Evolutionary conservation across 75 land plant species (phyloP), one percentile per base, ranked within the genome.

Genomic region (Selaginella moellendorffii): DNA sequence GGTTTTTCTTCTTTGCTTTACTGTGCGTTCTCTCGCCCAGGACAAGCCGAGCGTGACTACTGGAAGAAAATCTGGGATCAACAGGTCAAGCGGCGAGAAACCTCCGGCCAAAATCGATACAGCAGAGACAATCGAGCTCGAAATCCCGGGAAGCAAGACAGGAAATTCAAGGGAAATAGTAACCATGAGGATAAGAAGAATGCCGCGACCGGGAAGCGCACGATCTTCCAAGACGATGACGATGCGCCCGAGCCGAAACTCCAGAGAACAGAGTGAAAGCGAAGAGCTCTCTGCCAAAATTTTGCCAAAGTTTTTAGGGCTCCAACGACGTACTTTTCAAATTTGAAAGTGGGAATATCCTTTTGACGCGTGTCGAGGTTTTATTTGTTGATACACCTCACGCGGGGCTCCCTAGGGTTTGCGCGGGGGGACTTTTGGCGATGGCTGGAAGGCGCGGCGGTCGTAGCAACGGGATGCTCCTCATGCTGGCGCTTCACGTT

Each of bases 1-100:
- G 30, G 22, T 30, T 5, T 1, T 24, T 24, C 8, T 52, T 52
- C 18, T 8, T 19, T 21, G 26, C 17, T 10, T 30, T 2, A 36
- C 8, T 12, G 27, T 65, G 10, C 20, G 31, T 28, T 29, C 60
- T 69, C n/a, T 17, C 0, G n/a, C 25, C 25, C 78, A 92, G 97
- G 97, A 73, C 86, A 85, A 10, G 83, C 88, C 60, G 97, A 92
- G 36, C 81, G 67, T 52, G 81, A 85, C 2, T 92, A 87, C 64
- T 92, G 93, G 97, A 80, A 70, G 61, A 71, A 74, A 42, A 77
- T 87, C 19, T 77, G 80, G 25, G 72, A 62, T 27, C 21, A 27
- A 27, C 21, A 27, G 63, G 27, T 23, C 2, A 62, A 27, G 63
- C 28, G 26, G 63, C 9, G 27, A 27, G 28, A 62, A 5, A 26